phyloP scores from a whole-genome alignment of 1,139 yeast genomes.

The Kluyveromyces sp. region DNA sequence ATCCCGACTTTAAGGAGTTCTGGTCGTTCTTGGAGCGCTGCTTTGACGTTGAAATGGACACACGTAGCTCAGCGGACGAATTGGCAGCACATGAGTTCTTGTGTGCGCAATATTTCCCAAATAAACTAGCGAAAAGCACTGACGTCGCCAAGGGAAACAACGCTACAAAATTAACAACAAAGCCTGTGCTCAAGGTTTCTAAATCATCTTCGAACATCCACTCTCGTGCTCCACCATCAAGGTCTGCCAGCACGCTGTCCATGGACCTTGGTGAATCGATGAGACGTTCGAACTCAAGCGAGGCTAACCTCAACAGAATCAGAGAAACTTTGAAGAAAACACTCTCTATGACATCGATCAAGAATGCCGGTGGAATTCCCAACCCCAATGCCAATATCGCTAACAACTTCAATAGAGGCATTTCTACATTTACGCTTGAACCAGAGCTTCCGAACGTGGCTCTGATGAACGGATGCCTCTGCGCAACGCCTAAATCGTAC shows the following conservation, averaged over 20 bases:
- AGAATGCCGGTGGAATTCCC: not conserved
- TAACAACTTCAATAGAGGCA: slow-evolving; percentile 8
- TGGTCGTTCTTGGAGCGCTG: slow-evolving; percentile 54
- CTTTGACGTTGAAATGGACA: slow-evolving; percentile 39
- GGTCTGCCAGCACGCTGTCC: slow-evolving; percentile 12
- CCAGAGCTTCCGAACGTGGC: slow-evolving; percentile 27
- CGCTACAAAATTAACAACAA: not conserved
- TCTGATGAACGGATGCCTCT: slow-evolving; percentile 28
- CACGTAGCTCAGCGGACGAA: slow-evolving; percentile 43
- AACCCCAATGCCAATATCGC: not conserved
- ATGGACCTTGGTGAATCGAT: not conserved
- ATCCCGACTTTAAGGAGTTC: slow-evolving; percentile 38
- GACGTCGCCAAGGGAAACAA: not conserved
- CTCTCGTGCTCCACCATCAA: slow-evolving; percentile 20
- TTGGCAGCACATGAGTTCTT: slow-evolving; percentile 41
- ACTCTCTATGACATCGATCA: slow-evolving; percentile 23
- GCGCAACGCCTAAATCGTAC: slow-evolving; percentile 25
- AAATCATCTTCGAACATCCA: slow-evolving; percentile 21
- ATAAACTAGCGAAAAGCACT: not conserved
- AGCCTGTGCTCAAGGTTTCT: slow-evolving; percentile 10
- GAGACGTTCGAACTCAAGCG: slow-evolving; percentile 10
- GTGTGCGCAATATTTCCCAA: slow-evolving; percentile 16
- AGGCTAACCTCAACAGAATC: slow-evolving; percentile 13
- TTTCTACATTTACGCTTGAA: slow-evolving; percentile 27
- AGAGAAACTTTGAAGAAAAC: slow-evolving; percentile 24